A percentile compares a stretch with the other conserved stretches of the same genome.
Evolutionary conservation across 2,329 filamentous ascomycete genomes (phyloP).

Genomic region (Elsinoe australis): DNA sequence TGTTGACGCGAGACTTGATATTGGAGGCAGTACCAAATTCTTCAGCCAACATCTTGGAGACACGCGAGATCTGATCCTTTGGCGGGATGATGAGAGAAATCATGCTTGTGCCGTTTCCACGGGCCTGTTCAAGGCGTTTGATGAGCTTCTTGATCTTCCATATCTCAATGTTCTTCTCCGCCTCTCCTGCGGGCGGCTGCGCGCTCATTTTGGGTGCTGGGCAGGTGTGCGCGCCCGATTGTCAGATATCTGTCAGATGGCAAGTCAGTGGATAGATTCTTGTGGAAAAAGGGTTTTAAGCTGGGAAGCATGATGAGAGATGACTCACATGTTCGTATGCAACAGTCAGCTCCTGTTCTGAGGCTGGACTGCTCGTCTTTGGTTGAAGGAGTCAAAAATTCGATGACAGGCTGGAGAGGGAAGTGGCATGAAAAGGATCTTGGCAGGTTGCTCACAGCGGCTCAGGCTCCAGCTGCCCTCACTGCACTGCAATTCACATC

Average conservation of each 20-base stretch:
- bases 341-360: slow-evolving; percentile 13
- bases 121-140: slow-evolving; percentile 92
- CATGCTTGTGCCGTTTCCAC: slow-evolving; percentile 99
- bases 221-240: slow-evolving; percentile 18
- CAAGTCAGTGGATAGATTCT: no score
- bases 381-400: not conserved
- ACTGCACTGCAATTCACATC: no score
- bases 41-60: slow-evolving; percentile 99
- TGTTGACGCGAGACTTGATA: slow-evolving; percentile 99
- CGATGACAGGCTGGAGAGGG: slow-evolving; percentile 5
- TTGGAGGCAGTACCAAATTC: slow-evolving; percentile 81
- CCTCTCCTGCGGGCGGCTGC: slow-evolving; percentile 76
- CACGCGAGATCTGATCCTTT: slow-evolving; percentile 94
- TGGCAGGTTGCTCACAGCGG: not conserved
- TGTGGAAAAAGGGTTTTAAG: no score
- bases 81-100: slow-evolving; percentile 98
- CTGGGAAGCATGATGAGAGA: not conserved
- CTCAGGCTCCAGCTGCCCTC: no score
- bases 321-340: slow-evolving; percentile 3
- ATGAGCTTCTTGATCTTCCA: slow-evolving; percentile 99
- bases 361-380: slow-evolving; percentile 7
- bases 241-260: no score
- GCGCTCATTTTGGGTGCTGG: slow-evolving; percentile 66
- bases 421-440: slow-evolving; percentile 2
- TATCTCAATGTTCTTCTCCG: slow-evolving; percentile 92